Base-by-base conservation (phyloP, 2,329 filamentous ascomycete species). In the Sclerotinia borealis region DNA sequence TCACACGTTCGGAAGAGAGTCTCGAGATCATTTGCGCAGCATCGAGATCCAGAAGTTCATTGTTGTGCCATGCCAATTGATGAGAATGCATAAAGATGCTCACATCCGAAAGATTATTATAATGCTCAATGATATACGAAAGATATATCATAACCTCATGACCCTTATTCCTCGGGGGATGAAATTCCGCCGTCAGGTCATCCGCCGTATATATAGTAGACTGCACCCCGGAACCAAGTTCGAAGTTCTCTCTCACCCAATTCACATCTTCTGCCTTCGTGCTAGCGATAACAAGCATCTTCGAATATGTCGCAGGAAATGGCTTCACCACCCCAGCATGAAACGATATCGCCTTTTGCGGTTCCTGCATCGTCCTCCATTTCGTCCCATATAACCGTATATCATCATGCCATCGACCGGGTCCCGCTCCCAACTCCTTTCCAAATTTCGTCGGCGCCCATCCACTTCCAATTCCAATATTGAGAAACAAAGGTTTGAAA, bases 91-190 rank as follows among this genome's bases (percentile, higher is more conserved):
- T 68, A 61, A 74, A 74, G 29, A 72, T 68, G 39, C 68, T 73
- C 10, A 72, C 67, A 59, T 73, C 70, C 5, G 70, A 66, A 2
- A 87, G 78, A 15, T 79, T 74, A 49, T 85, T 76, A 72, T 87
- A 88, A 71, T 85, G 78, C 66, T 87, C 83, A 71, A 87, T 84
- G 65, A 87, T 81, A 73, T 84, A 87, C 70, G 86, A 85, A 67
- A 73, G 64, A 39, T 72, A 72, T 5, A 71, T 66, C 70, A 73
- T 69, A 2, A 67, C 70, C 54, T 72, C 71, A 60, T 72, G 66
- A 0, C 68, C 70, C 47, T 73, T 72, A 36, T 87, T 85, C 69
- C 79, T 81, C 17, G 61, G 61, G 0, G 82, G 77, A 68, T 82
- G 81, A 25, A 82, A 70, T 29, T 77, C 74, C 2, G 73, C 68